phyloP scores from a whole-genome alignment of 371 early-diverging fungal genomes.

The Entomophthora muscae region DNA sequence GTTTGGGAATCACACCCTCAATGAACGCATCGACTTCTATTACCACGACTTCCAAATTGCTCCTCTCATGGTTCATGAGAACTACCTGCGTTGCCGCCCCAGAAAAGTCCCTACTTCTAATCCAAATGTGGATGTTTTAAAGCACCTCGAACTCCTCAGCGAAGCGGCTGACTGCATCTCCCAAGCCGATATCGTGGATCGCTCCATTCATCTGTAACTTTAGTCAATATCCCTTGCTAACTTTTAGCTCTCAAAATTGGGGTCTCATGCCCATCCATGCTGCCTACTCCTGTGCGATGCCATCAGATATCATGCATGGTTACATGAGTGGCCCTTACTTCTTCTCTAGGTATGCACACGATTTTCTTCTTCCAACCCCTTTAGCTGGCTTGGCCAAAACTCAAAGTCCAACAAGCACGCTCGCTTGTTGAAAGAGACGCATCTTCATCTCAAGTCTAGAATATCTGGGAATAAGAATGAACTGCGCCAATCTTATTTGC shows the following conservation, averaged over 20 bases:
- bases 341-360: too few relatives aligned
- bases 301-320: constrained; percentile 63
- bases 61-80: constrained; percentile 85
- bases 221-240: too few relatives aligned
- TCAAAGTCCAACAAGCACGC: constrained; percentile 59
- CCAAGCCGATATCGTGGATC: constrained; percentile 70
- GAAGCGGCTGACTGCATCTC: constrained; percentile 86
- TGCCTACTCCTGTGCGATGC: constrained; percentile 73
- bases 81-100: constrained; percentile 16
- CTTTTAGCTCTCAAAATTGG: constrained; percentile 49
- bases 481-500: constrained; percentile 66
- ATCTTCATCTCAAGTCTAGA: constrained; percentile 59
- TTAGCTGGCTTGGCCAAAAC: constrained; percentile 90
- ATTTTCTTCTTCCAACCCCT: too few relatives aligned
- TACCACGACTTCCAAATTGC: constrained; percentile 84
- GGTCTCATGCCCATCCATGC: constrained; percentile 84
- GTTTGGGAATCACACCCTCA: constrained; percentile 32
- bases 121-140: neutral
- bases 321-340: constrained; percentile 16
- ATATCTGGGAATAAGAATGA: constrained; percentile 74
- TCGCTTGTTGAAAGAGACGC: constrained; percentile 61
- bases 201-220: constrained; percentile 52
- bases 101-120: neutral
- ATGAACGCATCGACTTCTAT: constrained; percentile 78
- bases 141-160: constrained; percentile 36